Base-by-base conservation (phyloP, 805 yeast species). In the Myxozyma lipomycoides region DNA sequence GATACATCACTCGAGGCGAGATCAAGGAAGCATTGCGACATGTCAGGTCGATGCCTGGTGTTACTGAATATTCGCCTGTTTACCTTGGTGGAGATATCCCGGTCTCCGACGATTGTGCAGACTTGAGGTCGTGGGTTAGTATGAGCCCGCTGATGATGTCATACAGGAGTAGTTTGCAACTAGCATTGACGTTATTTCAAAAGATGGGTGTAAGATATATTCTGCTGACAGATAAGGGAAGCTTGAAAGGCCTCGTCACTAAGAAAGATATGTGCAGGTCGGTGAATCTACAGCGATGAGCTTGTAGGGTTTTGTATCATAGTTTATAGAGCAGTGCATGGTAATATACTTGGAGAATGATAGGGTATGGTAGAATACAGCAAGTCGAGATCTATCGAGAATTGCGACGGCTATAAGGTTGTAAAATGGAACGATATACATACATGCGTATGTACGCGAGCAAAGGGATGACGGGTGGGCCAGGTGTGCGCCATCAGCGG, bases 1-100 rank as follows among this genome's bases (percentile, higher is more conserved):
- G 83, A 1, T 74, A 71, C 66, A 58, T 78, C 3, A 62, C 75
- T 1, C 51, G 71, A 3, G 63, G 61, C 32, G 77, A 74, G 26
- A 55, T 78, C 21, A 49, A 52, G 12, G 48, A 57, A 4, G 73
- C 73, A 18, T 43, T 71, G 19, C 49, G 47, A 2, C 56, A 56
- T 19, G 48, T 49, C 52, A 41, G 51, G 41, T 43, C 40, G n/a
- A 32, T 30, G n/a, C 44, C 43, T 1, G 37, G 52, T 23, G 22
- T 42, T 3, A 4, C 46, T 17, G 49, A 44, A 24, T 34, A 40
- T 23, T 18, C 57, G 30, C 43, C 59, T 7, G 48, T 52, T 40
- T 22, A 42, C 26, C 23, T 60, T 21, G 45, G 53, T 21, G 46
- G 59, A 15, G 43, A 48, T 22, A 15, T 40, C 18, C 55, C 45